Percentiles rank a stretch among this genome's conserved stretches.
Evolutionary conservation across 345 rosid species (phyloP).

Genomic region (Dipteronia sinensis): DNA sequence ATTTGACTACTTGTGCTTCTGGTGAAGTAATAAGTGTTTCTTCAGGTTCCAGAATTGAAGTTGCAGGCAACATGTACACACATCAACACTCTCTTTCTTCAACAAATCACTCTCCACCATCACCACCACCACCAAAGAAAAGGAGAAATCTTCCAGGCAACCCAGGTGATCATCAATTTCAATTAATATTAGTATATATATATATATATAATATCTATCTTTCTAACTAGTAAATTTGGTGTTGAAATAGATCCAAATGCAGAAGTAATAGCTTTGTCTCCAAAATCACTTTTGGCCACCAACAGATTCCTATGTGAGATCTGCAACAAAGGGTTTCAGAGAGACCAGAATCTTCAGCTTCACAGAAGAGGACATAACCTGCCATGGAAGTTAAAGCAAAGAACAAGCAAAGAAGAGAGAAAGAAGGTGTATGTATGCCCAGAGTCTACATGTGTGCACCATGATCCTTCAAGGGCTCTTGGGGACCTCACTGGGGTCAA

Average conservation of each 20-base stretch:
- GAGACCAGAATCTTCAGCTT: slow-evolving; percentile 75
- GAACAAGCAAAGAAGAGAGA: slow-evolving; percentile 45
- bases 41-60: slow-evolving; percentile 50
- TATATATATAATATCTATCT: no score
- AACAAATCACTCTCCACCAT: slow-evolving; percentile 38
- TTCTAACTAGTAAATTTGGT: neutral
- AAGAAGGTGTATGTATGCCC: slow-evolving; percentile 66
- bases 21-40: slow-evolving; percentile 70
- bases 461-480: slow-evolving; percentile 62
- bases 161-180: slow-evolving; percentile 39
- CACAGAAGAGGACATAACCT: slow-evolving; percentile 69
- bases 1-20: slow-evolving; percentile 71
- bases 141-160: slow-evolving; percentile 63
- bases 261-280: slow-evolving; percentile 61
- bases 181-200: neutral
- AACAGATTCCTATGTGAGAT: slow-evolving; percentile 64
- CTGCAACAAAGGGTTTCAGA: slow-evolving; percentile 65
- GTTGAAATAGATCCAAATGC: slow-evolving; percentile 57
- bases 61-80: slow-evolving; percentile 27
- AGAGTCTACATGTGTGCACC: slow-evolving; percentile 53
- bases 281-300: slow-evolving; percentile 47
- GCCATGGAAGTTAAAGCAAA: slow-evolving; percentile 71
- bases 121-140: slow-evolving; percentile 41
- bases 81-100: slow-evolving; percentile 41
- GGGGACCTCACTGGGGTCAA: slow-evolving; percentile 73